Evolutionary conservation across 768 basidiomycete genomes (phyloP).

Genomic region (Boletus pseudo-olivaceus): DNA sequence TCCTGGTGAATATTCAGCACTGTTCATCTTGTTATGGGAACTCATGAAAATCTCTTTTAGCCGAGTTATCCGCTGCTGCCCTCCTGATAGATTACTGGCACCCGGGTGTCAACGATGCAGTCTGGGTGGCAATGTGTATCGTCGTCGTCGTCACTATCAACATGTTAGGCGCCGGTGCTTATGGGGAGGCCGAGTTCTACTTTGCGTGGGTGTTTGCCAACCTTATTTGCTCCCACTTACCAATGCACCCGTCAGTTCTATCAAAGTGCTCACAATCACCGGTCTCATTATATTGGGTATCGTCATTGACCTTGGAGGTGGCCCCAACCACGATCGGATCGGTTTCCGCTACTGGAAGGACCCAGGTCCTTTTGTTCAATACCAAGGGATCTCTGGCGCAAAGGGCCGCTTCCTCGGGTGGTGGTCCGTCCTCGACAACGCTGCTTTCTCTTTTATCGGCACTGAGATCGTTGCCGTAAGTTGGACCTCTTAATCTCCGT

Average conservation of each 20-base stretch:
- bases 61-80: constrained; percentile 45
- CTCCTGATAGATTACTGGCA: constrained; percentile 78
- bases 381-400: constrained; percentile 53
- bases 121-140: constrained; percentile 77
- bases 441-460: constrained; percentile 91
- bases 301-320: constrained; percentile 85
- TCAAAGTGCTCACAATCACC: constrained; percentile 85
- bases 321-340: constrained; percentile 71
- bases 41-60: constrained; percentile 14
- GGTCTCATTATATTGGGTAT: constrained; percentile 69
- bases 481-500: constrained; percentile 2
- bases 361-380: constrained; percentile 87
- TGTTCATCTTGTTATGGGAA: background rate
- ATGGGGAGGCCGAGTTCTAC: constrained; percentile 83
- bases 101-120: constrained; percentile 53
- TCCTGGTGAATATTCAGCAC: constrained; percentile 17
- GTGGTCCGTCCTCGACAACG: constrained; percentile 74
- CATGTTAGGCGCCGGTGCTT: constrained; percentile 69
- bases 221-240: background rate
- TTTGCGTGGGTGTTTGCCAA: constrained; percentile 54
- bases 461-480: constrained; percentile 90
- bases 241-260: constrained; percentile 42
- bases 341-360: constrained; percentile 71
- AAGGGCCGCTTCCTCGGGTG: constrained; percentile 76
- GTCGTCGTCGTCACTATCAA: constrained; percentile 76